Evolutionary conservation across 2,329 filamentous ascomycete genomes (phyloP), one percentile per base, ranked within the genome.

Genomic region (Fusarium sp.): DNA sequence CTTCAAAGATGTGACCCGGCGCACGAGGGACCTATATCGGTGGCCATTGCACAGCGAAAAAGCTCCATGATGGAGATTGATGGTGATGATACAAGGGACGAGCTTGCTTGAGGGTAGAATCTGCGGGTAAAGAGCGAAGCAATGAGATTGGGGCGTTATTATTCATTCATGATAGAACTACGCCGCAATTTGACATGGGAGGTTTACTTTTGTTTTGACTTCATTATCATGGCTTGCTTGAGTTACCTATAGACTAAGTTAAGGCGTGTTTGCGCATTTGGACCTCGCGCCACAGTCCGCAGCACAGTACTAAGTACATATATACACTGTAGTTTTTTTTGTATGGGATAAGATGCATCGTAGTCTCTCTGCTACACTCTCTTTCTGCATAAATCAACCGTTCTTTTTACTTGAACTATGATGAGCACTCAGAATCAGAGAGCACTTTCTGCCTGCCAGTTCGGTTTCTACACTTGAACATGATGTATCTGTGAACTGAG

Each of bases 31-130:
- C 52, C 49, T 35, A 66, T 27, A 19, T 42, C 38, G 33, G 35
- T 48, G 55, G 29, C 42, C 27, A 38, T 31, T 57, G 42, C 49
- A 18, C 56, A 62, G 29, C 45, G 18, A 49, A 63, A 54, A 38
- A 38, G 52, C 29, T 60, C 48, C 21, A 49, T 23, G 29, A 66
- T 71, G 62, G 72, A 75, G 27, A 41, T 73, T 23, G 72, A 74
- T 45, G 63, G 46, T 9, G 54, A 64, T 29, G 49, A 60, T 35
- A 41, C 54, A 27, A 62, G 54, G 39, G 56, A 60, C 41, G 68
- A 69, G 44, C 45, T 52, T 55, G 61, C 41, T 45, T 54, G 35
- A 52, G 21, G 23, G 39, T 31, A 41, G 27, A 42, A 54, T 39
- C 25, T 21, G 42, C 14, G 35, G 44, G 59, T 29, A 23, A 54